Evolutionary conservation across 805 yeast genomes (phyloP).

Genomic region (Saturnispora quitensis): DNA sequence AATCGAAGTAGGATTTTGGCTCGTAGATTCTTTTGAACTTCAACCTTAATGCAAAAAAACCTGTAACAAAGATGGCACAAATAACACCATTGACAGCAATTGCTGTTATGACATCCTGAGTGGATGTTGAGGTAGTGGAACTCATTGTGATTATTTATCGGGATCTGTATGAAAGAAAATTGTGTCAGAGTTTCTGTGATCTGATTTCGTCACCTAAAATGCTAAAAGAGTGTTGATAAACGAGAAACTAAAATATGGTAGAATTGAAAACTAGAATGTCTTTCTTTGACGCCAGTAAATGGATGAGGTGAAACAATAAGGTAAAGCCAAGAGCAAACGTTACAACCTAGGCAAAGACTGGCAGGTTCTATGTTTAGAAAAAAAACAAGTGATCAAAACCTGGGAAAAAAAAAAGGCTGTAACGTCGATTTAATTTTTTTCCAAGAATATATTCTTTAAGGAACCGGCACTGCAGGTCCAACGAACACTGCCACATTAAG

Average conservation of each 20-base stretch:
- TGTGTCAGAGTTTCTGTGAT: background rate
- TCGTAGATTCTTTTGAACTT: conserved; percentile 68
- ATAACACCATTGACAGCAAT: conserved; percentile 58
- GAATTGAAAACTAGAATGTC: background rate
- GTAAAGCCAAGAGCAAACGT: background rate
- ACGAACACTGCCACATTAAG: background rate
- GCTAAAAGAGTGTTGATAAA: background rate
- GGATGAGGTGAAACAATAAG: background rate
- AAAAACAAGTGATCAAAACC: background rate
- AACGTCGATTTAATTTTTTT: background rate
- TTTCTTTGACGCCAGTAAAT: background rate
- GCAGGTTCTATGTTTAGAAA: background rate
- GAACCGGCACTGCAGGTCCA: background rate
- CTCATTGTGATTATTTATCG: background rate
- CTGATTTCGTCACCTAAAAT: background rate
- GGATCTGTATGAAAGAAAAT: background rate
- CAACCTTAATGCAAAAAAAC: conserved; percentile 60
- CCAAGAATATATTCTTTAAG: background rate
- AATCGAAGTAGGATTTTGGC: conserved; percentile 63
- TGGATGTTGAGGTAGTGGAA: conserved; percentile 36
- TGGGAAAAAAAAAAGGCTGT: background rate
- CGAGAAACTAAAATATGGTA: background rate
- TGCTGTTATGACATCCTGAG: conserved; percentile 67
- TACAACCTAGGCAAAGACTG: background rate
- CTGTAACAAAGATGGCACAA: conserved; percentile 49